phyloP scores from a whole-genome alignment of 805 yeast species.

The Wickerhamomyces rabaulensis region DNA sequence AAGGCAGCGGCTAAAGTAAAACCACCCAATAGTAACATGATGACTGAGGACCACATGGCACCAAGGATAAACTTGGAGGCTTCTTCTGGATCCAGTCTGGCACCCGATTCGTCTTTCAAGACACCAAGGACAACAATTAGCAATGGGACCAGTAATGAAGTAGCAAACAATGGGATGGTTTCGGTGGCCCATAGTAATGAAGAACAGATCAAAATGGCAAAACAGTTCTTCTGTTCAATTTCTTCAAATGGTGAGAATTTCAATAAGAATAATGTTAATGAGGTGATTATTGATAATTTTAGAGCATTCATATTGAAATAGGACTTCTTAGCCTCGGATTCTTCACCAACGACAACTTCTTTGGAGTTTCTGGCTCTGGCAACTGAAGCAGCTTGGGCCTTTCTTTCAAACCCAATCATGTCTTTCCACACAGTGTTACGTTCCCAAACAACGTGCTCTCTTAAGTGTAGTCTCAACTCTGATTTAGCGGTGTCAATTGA shows the following conservation, averaged over 20 bases:
- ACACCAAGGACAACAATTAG: slow-evolving; percentile 71
- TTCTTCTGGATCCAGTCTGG: slow-evolving; percentile 61
- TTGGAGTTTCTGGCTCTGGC: slow-evolving; percentile 24
- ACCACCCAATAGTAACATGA: slow-evolving; percentile 87
- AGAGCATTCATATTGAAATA: slow-evolving; percentile 30
- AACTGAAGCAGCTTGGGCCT: slow-evolving; percentile 67
- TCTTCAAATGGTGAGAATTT: slow-evolving; percentile 49
- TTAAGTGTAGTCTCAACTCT: slow-evolving; percentile 49
- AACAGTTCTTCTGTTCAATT: slow-evolving; percentile 67
- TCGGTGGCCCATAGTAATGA: slow-evolving; percentile 95
- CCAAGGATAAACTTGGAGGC: slow-evolving; percentile 69
- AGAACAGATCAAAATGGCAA: slow-evolving; percentile 76
- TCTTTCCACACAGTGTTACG: slow-evolving; percentile 98
- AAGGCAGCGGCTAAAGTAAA: slow-evolving; percentile 93
- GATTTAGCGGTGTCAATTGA: slow-evolving; percentile 38
- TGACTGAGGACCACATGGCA: slow-evolving; percentile 94
- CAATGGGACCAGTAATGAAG: slow-evolving; percentile 79
- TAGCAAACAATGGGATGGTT: slow-evolving; percentile 85
- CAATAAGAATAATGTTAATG: slow-evolving; percentile 41
- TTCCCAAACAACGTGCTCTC: slow-evolving; percentile 97
- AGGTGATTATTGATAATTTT: slow-evolving; percentile 42
- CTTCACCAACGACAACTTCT: slow-evolving; percentile 23
- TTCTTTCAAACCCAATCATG: slow-evolving; percentile 85
- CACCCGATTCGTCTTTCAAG: slow-evolving; percentile 48
- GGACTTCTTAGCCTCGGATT: slow-evolving; percentile 20